Evolutionary conservation across 345 rosid genomes (phyloP), one percentile per base, ranked within the genome.

Genomic region (Salix purpurea): DNA sequence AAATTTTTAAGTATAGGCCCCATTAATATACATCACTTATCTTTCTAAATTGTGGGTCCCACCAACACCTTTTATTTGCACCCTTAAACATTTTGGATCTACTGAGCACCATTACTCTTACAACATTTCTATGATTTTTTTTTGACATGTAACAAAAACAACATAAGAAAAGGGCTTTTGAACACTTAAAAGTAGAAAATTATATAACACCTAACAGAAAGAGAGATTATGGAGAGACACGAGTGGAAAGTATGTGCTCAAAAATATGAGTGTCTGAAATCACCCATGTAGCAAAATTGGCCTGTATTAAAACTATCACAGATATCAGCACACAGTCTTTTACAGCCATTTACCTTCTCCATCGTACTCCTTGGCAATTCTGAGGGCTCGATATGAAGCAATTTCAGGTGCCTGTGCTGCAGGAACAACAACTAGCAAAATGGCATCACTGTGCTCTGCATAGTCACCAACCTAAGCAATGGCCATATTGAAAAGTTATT

Each of bases 361-460:
- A 84, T 93, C 99, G 85, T 82, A 86, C 82, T 96, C 99, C 86
- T 93, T 96, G 0, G 97, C 99, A 81, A 90, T 83, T 84, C 90
- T 91, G 69, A 96, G 93, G 70, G 98, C 98, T 81, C 82, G 84
- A 73, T 90, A 90, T 28, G 98, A 89, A 39, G 98, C 89, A 85
- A 96, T 84, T 89, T 96, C 99, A 21, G 94, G 89, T 75, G 98
- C 89, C 82, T 90, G 93, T 79, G 76, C 84, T 77, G 99, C 99
- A 79, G 99, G 97, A 76, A 96, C 75, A 50, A 94, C 80, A 81
- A 96, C 94, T 61, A 96, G 84, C 84, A 96, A 85, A 79, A 96
- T 94, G 70, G 98, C 96, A 87, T 94, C 99, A 74, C 84, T 94
- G 82, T 81, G 98, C 82, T 92, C 89, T 61, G 64, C 92, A 85